Base-by-base conservation (phyloP, 176 grass and related monocot genomes). In the Oryza rufipogon region DNA sequence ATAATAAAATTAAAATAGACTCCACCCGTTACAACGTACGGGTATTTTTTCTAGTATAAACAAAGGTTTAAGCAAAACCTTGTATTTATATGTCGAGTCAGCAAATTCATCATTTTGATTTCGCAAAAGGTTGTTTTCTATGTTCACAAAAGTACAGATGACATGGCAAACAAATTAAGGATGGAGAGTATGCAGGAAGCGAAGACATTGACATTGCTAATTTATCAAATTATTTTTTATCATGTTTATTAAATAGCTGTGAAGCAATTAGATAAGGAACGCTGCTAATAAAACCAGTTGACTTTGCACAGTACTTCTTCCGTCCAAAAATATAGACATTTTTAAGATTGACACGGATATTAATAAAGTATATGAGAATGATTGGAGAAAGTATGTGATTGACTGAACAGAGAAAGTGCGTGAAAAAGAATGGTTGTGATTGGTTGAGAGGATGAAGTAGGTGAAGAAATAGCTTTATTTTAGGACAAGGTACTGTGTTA, bases 41-140 rank as follows among this genome's bases (percentile, higher is more conserved):
- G 2, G 0, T 2, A 30, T 26, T 30, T 30, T 30, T 30, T 30
- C 28, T 30, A 30, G 28, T 1, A 61, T n/a, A 46, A 54, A 67
- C 58, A 77, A 78, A 66, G 42, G 72, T 81, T 66, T 11, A 89
- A 65, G 82, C 7, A 17, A n/a, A 38, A 11, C 45, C 46, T 30
- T 52, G 4, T 28, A 58, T 15, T 69, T 20, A 11, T 16, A 61
- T 48, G 49, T 61, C 8, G 9, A 65, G 8, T 9, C 32, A 26
- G 44, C 36, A 22, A 80, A 39, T 52, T 45, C 70, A 41, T 33
- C 54, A 32, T 6, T 70, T 71, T 20, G 26, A 2, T 41, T 71
- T 66, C 4, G 17, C 23, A 11, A 71, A 66, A 65, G 7, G 42
- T 12, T 64, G 2, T 36, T 64, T 26, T 66, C 54, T 77, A 51